Percentiles rank a stretch among this genome's conserved stretches.
Evolutionary conservation across 1,284 basidiomycete species (phyloP).

Genomic region (Malassezia pachydermatis): DNA sequence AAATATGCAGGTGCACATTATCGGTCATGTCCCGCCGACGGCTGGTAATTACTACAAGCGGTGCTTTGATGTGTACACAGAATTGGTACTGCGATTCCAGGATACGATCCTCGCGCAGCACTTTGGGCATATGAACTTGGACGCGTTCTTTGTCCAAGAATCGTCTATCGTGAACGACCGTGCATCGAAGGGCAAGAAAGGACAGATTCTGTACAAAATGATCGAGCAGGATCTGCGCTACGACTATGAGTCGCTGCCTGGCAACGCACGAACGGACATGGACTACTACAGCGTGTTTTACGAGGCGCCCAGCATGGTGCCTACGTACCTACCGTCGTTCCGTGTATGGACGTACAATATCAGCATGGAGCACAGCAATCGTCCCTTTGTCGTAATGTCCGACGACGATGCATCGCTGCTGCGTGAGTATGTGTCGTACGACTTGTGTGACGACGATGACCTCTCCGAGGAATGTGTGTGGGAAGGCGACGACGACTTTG

Average conservation of each 20-base stretch:
- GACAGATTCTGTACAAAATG: conserved; percentile 6
- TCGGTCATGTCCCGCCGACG: conserved; percentile 62
- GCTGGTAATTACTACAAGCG: conserved; percentile 70
- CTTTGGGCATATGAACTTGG: conserved; percentile 59
- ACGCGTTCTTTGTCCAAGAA: conserved; percentile 41
- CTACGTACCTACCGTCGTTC: conserved; percentile 75
- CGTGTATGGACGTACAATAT: conserved; percentile 59
- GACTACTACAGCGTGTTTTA: conserved; percentile 36
- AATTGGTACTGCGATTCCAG: conserved; percentile 70
- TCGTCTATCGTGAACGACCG: conserved; percentile 8
- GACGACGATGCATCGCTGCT: conserved; percentile 34
- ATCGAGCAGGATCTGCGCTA: conserved; percentile 33
- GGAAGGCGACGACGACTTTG: neutral
- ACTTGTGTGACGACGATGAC: conserved; percentile 25
- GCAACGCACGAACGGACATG: conserved; percentile 29
- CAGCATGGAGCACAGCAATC: conserved; percentile 10
- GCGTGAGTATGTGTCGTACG: conserved; percentile 13
- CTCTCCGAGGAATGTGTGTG: conserved; percentile 26
- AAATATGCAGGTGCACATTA: conserved; percentile 62
- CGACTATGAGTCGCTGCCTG: conserved; percentile 37
- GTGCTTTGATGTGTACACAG: conserved; percentile 69
- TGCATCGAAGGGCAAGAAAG: neutral
- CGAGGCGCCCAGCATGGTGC: conserved; percentile 56
- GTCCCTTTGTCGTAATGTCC: neutral
- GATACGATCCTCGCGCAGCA: conserved; percentile 83